A percentile compares a stretch with the other conserved stretches of the same genome.
phyloP scores from a whole-genome alignment of 208 protist species.

The Leishmania major region DNA sequence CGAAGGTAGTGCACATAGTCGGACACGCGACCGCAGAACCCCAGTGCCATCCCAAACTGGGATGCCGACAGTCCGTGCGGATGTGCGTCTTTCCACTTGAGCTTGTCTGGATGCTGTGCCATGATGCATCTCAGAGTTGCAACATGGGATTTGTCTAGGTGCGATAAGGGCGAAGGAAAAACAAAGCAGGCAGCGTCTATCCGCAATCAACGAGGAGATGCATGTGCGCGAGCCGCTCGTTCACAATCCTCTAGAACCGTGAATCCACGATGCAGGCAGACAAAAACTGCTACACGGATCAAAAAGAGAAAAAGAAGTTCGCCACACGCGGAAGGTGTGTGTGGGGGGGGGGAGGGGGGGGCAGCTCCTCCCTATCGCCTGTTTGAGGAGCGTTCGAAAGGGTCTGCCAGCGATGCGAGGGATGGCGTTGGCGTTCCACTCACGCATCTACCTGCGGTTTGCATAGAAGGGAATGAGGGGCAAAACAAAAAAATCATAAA shows the following conservation, averaged over 20 bases:
- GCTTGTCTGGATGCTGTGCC: slow-evolving; percentile 73
- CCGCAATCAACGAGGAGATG: neutral
- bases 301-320: too few relatives aligned
- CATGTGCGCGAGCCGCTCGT: neutral
- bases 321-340: neutral
- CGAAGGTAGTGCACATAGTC: slow-evolving; percentile 86
- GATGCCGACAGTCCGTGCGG: slow-evolving; percentile 81
- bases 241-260: neutral
- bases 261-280: neutral
- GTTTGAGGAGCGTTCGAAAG: neutral
- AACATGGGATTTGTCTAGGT: neutral
- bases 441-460: neutral
- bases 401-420: neutral
- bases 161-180: neutral
- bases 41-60: slow-evolving; percentile 87
- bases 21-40: slow-evolving; percentile 73
- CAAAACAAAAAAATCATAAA: neutral
- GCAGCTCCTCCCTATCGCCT: neutral
- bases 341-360: too few relatives aligned
- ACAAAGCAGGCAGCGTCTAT: neutral
- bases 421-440: neutral
- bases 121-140: slow-evolving; percentile 22
- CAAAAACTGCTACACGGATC: neutral
- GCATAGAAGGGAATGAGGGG: neutral
- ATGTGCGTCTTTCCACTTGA: slow-evolving; percentile 55